phyloP scores from a whole-genome alignment of 164 flowering plant species.

The Litsea cubeba region DNA sequence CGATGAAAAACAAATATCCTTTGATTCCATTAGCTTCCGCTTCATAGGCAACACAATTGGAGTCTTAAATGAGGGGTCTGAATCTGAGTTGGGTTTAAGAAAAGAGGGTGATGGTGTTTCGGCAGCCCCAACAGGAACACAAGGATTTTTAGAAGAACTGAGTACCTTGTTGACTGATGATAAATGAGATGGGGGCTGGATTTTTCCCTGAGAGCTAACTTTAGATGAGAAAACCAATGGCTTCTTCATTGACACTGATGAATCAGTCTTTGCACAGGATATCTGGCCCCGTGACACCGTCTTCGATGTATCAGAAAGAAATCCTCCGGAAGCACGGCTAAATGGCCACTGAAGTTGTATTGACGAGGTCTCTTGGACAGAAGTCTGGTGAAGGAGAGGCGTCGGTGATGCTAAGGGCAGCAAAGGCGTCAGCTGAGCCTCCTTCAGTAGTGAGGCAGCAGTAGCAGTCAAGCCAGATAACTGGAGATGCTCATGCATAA shows the following conservation, averaged over 20 bases:
- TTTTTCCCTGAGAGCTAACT: slow-evolving; percentile 45
- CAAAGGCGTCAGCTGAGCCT: slow-evolving; percentile 83
- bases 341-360: slow-evolving; percentile 80
- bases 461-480: slow-evolving; percentile 70
- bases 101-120: slow-evolving; percentile 36
- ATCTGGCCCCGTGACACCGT: slow-evolving; percentile 22
- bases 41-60: slow-evolving; percentile 72
- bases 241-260: slow-evolving; percentile 46
- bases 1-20: slow-evolving; percentile 40
- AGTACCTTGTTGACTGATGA: slow-evolving; percentile 27
- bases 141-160: slow-evolving; percentile 30
- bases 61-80: slow-evolving; percentile 52
- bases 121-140: slow-evolving; percentile 19
- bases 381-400: slow-evolving; percentile 54
- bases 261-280: slow-evolving; percentile 30
- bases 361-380: slow-evolving; percentile 48
- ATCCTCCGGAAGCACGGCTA: slow-evolving; percentile 61
- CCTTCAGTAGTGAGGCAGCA: slow-evolving; percentile 71
- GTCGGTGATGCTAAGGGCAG: slow-evolving; percentile 61
- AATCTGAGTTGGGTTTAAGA: slow-evolving; percentile 29
- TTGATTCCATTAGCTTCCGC: slow-evolving; percentile 70
- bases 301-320: slow-evolving; percentile 43
- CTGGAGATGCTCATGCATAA: slow-evolving; percentile 91
- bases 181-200: slow-evolving; percentile 27
- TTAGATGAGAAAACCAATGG: slow-evolving; percentile 45